These are phyloP conservation scores for Cubamyces lactineus DNA, from an alignment of 768 basidiomycete species.

Conservation along the genomic window DNA sequence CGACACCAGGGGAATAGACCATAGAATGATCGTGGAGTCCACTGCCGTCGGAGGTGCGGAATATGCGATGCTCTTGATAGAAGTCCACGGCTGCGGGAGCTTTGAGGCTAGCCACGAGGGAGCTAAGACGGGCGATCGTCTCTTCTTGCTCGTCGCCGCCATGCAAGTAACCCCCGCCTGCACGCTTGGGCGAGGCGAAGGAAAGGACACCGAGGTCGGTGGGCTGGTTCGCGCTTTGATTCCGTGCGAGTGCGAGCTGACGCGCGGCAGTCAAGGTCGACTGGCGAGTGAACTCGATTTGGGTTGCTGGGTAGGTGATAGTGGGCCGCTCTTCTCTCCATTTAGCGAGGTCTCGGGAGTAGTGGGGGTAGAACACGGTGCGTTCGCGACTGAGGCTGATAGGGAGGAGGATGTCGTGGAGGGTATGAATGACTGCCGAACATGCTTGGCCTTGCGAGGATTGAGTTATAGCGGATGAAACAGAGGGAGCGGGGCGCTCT, in stretches of 20 bases:
- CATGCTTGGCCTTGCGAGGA: slow-evolving; percentile 24
- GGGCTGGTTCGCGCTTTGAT: slow-evolving; percentile 20
- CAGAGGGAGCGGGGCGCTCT: slow-evolving; percentile 32
- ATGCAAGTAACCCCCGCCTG: slow-evolving; percentile 47
- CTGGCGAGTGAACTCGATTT: slow-evolving; percentile 34
- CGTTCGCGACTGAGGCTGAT: slow-evolving; percentile 41
- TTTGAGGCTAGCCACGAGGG: slow-evolving; percentile 43
- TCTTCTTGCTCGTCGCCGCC: slow-evolving; percentile 54
- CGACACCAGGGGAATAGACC: slow-evolving; percentile 49
- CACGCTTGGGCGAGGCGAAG: slow-evolving; percentile 47
- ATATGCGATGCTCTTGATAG: slow-evolving; percentile 44
- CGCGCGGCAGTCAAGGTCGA: slow-evolving; percentile 41
- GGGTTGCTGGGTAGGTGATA: slow-evolving; percentile 20
- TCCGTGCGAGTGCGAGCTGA: slow-evolving; percentile 29
- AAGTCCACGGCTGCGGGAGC: slow-evolving; percentile 41
- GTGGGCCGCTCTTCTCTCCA: slow-evolving; percentile 31
- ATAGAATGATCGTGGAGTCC: slow-evolving; percentile 52
- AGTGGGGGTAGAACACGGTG: slow-evolving; percentile 46
- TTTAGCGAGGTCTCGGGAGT: slow-evolving; percentile 38
- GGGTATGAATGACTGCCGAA: slow-evolving; percentile 19
- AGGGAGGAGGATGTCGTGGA: slow-evolving; percentile 42
- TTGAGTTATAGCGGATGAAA: slow-evolving; percentile 28
- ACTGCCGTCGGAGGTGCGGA: slow-evolving; percentile 40
- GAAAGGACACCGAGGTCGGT: slow-evolving; percentile 45
- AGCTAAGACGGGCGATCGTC: slow-evolving; percentile 43